phyloP scores from a whole-genome alignment of 2,329 filamentous ascomycete genomes.

The Colletotrichum falcatum region DNA sequence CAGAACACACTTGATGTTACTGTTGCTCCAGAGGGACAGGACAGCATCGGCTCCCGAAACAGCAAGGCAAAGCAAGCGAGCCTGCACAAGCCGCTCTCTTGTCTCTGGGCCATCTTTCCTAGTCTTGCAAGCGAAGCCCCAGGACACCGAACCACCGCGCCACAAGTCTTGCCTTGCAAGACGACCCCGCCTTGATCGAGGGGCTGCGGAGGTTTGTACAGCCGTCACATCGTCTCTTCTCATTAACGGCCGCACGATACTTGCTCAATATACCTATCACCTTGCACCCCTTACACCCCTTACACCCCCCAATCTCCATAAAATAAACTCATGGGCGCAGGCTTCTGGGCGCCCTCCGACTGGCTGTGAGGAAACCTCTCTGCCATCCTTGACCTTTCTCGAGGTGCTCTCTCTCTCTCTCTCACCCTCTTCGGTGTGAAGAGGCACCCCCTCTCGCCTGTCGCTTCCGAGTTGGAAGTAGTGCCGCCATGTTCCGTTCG shows the following conservation, averaged over 20 bases:
- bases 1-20: neutral
- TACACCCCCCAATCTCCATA: too few species aligned
- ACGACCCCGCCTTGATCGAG: conserved; percentile 1
- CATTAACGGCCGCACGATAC: neutral
- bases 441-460: conserved; percentile 19
- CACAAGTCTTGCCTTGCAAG: conserved; percentile 26
- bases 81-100: conserved; percentile 18
- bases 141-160: conserved; percentile 27
- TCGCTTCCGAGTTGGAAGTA: conserved; percentile 30
- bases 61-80: conserved; percentile 3
- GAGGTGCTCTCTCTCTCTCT: conserved; percentile 2
- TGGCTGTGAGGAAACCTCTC: neutral
- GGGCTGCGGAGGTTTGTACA: conserved; percentile 6
- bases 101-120: conserved; percentile 17
- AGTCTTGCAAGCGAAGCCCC: conserved; percentile 24
- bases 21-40: neutral
- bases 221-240: neutral
- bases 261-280: conserved; percentile 15
- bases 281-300: neutral
- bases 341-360: conserved; percentile 8
- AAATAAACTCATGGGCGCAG: conserved; percentile 22
- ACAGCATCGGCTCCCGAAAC: neutral
- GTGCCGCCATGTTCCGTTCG: conserved; percentile 11
- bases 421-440: neutral
- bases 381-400: conserved; percentile 9